phyloP scores from a whole-genome alignment of 441 rosid species.

The Cnidoscolus chayamansa region DNA sequence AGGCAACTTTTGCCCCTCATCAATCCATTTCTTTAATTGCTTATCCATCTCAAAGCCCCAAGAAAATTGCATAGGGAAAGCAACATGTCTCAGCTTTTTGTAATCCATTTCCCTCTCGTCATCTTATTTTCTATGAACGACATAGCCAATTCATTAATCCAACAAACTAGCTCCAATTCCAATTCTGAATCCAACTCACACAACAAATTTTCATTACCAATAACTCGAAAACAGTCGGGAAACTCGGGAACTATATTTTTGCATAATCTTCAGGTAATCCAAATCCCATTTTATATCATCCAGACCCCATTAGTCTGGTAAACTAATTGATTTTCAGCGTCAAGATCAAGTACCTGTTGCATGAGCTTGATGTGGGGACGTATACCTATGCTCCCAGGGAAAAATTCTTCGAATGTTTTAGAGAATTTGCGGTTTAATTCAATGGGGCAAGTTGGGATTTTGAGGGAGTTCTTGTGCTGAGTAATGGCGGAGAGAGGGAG shows the following conservation, averaged over 20 bases:
- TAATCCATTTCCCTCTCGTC: conserved; percentile 26
- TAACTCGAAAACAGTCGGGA: conserved; percentile 68
- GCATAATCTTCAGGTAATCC: conserved; percentile 61
- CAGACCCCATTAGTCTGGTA: too few relatives aligned
- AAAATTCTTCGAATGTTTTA: conserved; percentile 61
- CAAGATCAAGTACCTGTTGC: conserved; percentile 60
- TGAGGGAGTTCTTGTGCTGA: conserved; percentile 44
- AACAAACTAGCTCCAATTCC: conserved; percentile 72
- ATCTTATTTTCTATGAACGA: conserved; percentile 60
- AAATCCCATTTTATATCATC: conserved; percentile 64
- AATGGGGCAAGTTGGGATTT: conserved; percentile 74
- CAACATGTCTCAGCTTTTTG: conserved; percentile 43
- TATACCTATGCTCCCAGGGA: conserved; percentile 64
- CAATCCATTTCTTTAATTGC: conserved; percentile 65
- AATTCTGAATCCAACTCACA: conserved; percentile 26
- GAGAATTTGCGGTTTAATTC: conserved; percentile 72
- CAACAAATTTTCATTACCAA: conserved; percentile 17
- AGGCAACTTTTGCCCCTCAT: conserved; percentile 82
- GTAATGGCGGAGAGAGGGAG: conserved; percentile 66
- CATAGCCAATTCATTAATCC: conserved; percentile 58
- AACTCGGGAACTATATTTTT: conserved; percentile 57
- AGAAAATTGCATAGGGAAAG: conserved; percentile 55
- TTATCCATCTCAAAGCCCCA: conserved; percentile 66
- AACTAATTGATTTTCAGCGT: conserved; percentile 77
- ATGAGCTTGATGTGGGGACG: conserved; percentile 81